Evolutionary conservation across 495 filamentous ascomycete species (phyloP).

Genomic region (Hypoxylon rickii): DNA sequence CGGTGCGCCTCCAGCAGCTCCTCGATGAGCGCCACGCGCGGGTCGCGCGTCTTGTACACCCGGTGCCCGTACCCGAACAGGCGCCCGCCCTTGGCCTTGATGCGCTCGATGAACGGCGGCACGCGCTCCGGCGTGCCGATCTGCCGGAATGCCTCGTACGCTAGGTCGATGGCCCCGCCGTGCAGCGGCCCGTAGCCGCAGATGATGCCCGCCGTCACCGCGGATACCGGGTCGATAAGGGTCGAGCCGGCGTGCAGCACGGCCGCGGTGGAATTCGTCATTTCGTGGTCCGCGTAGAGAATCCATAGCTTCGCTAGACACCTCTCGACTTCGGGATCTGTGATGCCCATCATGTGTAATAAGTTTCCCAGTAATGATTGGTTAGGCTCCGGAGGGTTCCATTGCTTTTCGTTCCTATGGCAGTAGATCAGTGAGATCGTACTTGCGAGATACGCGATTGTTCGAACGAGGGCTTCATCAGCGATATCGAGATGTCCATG

Average conservation of each 20-base stretch:
- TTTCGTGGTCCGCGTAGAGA: conserved; percentile 57
- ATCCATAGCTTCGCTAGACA: conserved; percentile 50
- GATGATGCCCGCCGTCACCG: conserved; percentile 49
- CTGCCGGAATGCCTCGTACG: conserved; percentile 54
- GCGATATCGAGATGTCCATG: conserved; percentile 42
- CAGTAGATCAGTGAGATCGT: conserved; percentile 44
- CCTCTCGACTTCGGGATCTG: conserved; percentile 37
- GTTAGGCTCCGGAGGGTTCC: conserved; percentile 43
- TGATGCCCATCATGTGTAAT: conserved; percentile 39
- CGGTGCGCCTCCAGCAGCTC: conserved; percentile 51
- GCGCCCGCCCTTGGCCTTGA: conserved; percentile 56
- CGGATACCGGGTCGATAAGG: conserved; percentile 40
- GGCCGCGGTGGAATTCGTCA: conserved; percentile 58
- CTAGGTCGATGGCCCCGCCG: conserved; percentile 60
- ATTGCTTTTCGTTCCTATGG: conserved; percentile 50
- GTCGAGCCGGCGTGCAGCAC: conserved; percentile 54
- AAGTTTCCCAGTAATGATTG: conserved; percentile 30
- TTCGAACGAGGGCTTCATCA: conserved; percentile 48
- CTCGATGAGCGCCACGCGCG: conserved; percentile 53
- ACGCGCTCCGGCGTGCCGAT: conserved; percentile 54
- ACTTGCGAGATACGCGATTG: conserved; percentile 46
- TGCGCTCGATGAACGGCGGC: conserved; percentile 52
- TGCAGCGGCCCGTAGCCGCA: conserved; percentile 62
- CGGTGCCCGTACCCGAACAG: conserved; percentile 67
- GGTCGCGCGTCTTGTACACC: conserved; percentile 59